Percentiles rank a stretch among this genome's conserved stretches.
Conservation (phyloP, 2,329 filamentous ascomycete genomes). For the Diaporthe sp. region DNA sequence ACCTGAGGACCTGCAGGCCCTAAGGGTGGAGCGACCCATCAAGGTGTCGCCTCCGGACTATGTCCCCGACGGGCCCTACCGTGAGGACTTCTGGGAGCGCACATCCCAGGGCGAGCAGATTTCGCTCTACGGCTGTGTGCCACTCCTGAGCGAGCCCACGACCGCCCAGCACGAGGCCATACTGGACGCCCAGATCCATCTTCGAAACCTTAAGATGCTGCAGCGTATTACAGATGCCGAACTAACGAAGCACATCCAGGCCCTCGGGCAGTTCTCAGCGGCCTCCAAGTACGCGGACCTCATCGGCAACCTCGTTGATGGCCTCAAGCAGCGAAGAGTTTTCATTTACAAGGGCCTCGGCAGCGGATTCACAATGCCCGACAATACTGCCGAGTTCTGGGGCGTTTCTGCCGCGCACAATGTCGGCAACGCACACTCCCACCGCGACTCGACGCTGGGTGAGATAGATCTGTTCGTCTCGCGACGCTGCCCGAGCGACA, state of each 20-base stretch:
- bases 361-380: conserved; percentile 47
- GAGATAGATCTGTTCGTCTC: conserved; percentile 49
- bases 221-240: conserved; percentile 43
- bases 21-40: conserved; percentile 36
- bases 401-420: conserved; percentile 42
- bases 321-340: conserved; percentile 41
- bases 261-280: conserved; percentile 38
- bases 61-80: conserved; percentile 38
- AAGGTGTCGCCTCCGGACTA: conserved; percentile 40
- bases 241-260: conserved; percentile 41
- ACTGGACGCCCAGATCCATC: conserved; percentile 44
- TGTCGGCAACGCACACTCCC: conserved; percentile 3
- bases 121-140: conserved; percentile 44
- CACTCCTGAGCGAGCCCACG: conserved; percentile 43
- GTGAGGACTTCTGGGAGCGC: conserved; percentile 46
- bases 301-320: conserved; percentile 42
- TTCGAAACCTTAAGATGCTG: conserved; percentile 46
- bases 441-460: conserved; percentile 32
- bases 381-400: conserved; percentile 47
- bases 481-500: conserved; percentile 44
- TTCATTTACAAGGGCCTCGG: conserved; percentile 48
- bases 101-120: conserved; percentile 42
- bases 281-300: conserved; percentile 37
- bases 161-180: conserved; percentile 44
- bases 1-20: conserved; percentile 32